A percentile compares a stretch with the other conserved stretches of the same genome.
phyloP scores from a whole-genome alignment of 1,139 yeast genomes.

The Groenewaldozyma sp. region DNA sequence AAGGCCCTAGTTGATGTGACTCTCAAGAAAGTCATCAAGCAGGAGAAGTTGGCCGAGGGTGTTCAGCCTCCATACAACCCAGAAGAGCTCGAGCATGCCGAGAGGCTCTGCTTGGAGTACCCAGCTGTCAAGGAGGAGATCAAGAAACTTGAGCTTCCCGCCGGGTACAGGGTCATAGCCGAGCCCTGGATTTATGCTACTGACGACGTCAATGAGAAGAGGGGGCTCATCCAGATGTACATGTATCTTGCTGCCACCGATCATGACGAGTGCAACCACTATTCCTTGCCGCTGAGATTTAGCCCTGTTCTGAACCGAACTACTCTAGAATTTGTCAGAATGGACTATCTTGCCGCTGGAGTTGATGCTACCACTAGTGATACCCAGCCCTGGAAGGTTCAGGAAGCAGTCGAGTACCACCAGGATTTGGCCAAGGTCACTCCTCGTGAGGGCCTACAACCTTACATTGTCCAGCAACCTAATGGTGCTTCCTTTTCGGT shows the following conservation, averaged over 20 bases:
- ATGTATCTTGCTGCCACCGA: constrained; percentile 60
- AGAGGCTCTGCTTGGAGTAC: constrained; percentile 64
- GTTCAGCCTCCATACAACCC: constrained; percentile 68
- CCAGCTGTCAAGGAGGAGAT: constrained; percentile 42
- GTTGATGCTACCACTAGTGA: constrained; percentile 40
- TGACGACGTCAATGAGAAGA: constrained; percentile 48
- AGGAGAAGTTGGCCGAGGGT: constrained; percentile 49
- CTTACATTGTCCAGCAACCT: constrained; percentile 68
- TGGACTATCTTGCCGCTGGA: constrained; percentile 61
- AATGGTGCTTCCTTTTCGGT: constrained; percentile 77
- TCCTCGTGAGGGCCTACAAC: constrained; percentile 51
- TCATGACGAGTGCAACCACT: constrained; percentile 75
- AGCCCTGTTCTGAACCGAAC: constrained; percentile 72
- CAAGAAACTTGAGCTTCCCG: constrained; percentile 46
- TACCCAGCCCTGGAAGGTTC: constrained; percentile 43
- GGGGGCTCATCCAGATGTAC: constrained; percentile 65
- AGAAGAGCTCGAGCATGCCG: constrained; percentile 51
- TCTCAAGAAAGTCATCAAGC: constrained; percentile 47
- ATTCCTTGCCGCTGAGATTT: constrained; percentile 73
- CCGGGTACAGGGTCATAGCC: constrained; percentile 61
- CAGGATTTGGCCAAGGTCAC: constrained; percentile 38
- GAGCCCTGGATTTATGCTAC: constrained; percentile 94
- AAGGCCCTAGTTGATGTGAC: constrained; percentile 68
- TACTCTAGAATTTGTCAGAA: constrained; percentile 56
- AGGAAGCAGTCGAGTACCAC: constrained; percentile 38